Base-by-base conservation (phyloP, 2,329 filamentous ascomycete genomes). In the Colletotrichum viniferum region DNA sequence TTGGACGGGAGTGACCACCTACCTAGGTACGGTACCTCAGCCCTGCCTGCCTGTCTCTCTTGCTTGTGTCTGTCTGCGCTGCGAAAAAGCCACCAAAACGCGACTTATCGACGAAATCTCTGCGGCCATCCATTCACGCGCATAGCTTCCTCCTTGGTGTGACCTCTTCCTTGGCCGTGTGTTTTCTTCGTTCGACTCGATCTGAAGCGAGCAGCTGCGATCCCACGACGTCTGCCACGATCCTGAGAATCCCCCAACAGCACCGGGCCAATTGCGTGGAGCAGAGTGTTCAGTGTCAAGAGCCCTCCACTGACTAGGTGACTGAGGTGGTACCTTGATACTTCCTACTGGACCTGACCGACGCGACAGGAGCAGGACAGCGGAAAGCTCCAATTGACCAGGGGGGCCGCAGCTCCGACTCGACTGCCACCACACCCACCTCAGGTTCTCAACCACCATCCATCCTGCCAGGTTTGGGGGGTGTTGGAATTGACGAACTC, bases 331-430 rank as follows among this genome's bases (percentile, higher is more conserved):
- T 36, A 62, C 58, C 32, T 62, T 30, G 38, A 43, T 28, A 63
- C 61, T 16, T 36, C 4, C 61, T 21, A 48, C 43, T 21, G 10
- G 43, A 38, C 34, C 65, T 58, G 5, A 16, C 12, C 43, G 18
- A 56, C 58, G 60, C 38, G 38, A 70, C 36, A 26, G 36, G 16
- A 38, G 14, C 36, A 18, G 67, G 38, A 70, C 36, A 34, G 67
- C 55, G 67, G 56, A 63, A 30, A 62, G 67, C 67, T 69, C 56
- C 67, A 69, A 69, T 69, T 62, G 68, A 71, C 30, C 58, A 64
- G 68, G 68, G 67, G 58, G 38, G 38, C 68, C 36, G 64, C 69
- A 73, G 69, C 73, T 73, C 73, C 69, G 52, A 75, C 61, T 62
- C 43, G n/a, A 52, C 43, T 52, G 43, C 43, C 43, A 52, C 43